Percentiles rank a stretch among this genome's conserved stretches.
These are phyloP conservation scores for Nymphaea colorata DNA, from an alignment of 164 flowering plant species.

Conservation along the genomic window DNA sequence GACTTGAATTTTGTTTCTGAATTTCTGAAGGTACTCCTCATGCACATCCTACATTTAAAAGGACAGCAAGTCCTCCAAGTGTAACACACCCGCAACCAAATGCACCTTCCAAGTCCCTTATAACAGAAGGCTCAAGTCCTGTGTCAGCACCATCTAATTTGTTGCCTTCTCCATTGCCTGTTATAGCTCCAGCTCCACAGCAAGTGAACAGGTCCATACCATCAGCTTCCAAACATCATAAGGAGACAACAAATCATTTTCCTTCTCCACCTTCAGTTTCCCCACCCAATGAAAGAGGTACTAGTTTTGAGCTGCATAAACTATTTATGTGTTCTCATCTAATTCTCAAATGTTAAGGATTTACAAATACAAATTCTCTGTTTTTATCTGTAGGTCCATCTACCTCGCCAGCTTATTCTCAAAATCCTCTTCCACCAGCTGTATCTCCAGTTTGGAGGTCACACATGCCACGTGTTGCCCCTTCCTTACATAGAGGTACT, in stretches of 20 bases:
- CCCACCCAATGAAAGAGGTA: conserved; percentile 27
- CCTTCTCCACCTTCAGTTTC: conserved; percentile 25
- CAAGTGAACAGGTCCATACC: background rate
- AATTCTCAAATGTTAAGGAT: background rate
- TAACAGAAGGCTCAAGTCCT: conserved; percentile 14
- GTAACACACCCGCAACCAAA: conserved; percentile 21
- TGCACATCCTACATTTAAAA: too few relatives aligned
- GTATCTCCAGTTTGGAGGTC: conserved; percentile 8
- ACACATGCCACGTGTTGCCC: conserved; percentile 10
- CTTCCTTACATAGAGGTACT: conserved; percentile 29
- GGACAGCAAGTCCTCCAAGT: conserved; percentile 5
- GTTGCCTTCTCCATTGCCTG: conserved; percentile 1
- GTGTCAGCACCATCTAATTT: conserved; percentile 23
- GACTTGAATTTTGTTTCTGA: too few relatives aligned
- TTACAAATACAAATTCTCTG: background rate
- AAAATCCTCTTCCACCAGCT: conserved; percentile 12
- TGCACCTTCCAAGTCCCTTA: conserved; percentile 13
- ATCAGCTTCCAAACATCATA: conserved; percentile 17
- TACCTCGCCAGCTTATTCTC: conserved; percentile 17
- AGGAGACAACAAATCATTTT: conserved; percentile 15
- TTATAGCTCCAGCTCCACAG: background rate
- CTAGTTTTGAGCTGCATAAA: background rate
- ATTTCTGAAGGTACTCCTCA: too few relatives aligned
- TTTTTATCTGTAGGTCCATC: conserved; percentile 6
- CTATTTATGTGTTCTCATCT: background rate